These are phyloP conservation scores for Vachellia collinsii DNA, from an alignment of 306 rosid genomes.

Conservation along the genomic window DNA sequence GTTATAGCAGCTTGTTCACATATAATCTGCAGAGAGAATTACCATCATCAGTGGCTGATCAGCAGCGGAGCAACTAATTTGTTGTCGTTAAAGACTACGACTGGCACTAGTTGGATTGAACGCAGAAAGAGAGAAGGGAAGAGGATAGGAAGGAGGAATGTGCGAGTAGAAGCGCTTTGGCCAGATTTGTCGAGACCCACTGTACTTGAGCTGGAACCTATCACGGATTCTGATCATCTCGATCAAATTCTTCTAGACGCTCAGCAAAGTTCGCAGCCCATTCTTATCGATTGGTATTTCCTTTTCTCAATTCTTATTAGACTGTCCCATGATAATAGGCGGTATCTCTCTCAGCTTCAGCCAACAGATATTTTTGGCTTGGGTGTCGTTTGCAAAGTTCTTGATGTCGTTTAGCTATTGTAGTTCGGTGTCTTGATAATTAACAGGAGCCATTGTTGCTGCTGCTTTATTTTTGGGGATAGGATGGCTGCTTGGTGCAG, in stretches of 20 bases:
- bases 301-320: not conserved
- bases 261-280: constrained; percentile 57
- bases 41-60: constrained; percentile 29
- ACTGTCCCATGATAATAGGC: not conserved
- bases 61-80: constrained; percentile 35
- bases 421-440: not conserved
- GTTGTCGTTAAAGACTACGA: constrained; percentile 35
- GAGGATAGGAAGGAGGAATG: constrained; percentile 44
- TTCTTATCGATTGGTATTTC: constrained; percentile 78
- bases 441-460: not conserved
- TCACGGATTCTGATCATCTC: constrained; percentile 63
- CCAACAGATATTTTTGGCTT: not conserved
- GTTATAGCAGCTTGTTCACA: constrained; percentile 60
- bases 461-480: constrained; percentile 3
- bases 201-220: constrained; percentile 59
- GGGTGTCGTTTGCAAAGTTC: constrained; percentile 3
- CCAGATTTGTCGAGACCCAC: constrained; percentile 63
- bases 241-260: constrained; percentile 72
- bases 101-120: constrained; percentile 41
- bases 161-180: constrained; percentile 63
- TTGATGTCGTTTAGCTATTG: constrained; percentile 10
- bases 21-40: constrained; percentile 48
- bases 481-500: constrained; percentile 99
- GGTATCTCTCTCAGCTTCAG: not conserved
- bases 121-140: constrained; percentile 45